Evolutionary conservation across 2,329 filamentous ascomycete genomes (phyloP).

Genomic region (Cladorrhinum sp.): DNA sequence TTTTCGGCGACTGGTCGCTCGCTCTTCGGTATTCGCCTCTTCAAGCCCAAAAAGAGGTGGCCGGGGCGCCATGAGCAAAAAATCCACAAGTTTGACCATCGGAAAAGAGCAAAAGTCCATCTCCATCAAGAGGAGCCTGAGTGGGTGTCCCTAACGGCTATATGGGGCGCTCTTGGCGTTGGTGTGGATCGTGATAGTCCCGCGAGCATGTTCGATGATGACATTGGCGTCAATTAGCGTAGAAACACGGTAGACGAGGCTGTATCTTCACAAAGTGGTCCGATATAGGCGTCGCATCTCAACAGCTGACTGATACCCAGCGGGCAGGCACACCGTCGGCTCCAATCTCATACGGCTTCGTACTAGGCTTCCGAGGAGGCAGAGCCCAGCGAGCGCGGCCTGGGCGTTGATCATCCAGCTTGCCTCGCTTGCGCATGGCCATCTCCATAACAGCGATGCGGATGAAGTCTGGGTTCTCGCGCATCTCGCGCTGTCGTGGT

Average conservation of each 20-base stretch:
- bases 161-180: not conserved
- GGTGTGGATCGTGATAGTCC: conserved; percentile 7
- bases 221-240: conserved; percentile 5
- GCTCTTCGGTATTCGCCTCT: conserved; percentile 1
- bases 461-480: conserved; percentile 69
- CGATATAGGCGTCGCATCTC: not conserved
- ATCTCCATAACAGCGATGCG: conserved; percentile 70
- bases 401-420: conserved; percentile 63
- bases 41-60: not conserved
- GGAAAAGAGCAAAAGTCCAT: not conserved
- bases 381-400: conserved; percentile 65
- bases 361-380: conserved; percentile 58
- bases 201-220: conserved; percentile 11
- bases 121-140: not conserved
- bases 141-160: conserved; percentile 7
- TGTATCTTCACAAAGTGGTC: not conserved
- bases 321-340: conserved; percentile 57
- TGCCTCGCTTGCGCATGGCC: conserved; percentile 65
- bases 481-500: conserved; percentile 62
- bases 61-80: not conserved
- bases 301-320: conserved; percentile 46
- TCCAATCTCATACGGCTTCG: conserved; percentile 54
- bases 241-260: not conserved
- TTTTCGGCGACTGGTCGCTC: not conserved
- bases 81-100: not conserved